Base-by-base conservation (phyloP, 805 yeast species). In the Suhomyces prunicola region DNA sequence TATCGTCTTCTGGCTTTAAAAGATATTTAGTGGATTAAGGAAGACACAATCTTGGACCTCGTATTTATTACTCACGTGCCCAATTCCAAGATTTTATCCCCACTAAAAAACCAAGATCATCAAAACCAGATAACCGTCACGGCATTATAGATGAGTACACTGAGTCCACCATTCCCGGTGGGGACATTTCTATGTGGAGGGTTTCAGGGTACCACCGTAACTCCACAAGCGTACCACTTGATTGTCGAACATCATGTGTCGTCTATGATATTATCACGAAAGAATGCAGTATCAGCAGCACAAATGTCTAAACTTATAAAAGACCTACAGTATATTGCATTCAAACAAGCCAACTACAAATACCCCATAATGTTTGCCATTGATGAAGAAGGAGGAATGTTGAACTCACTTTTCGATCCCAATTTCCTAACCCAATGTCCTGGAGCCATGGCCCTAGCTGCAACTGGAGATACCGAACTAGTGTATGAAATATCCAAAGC, bases 351-450 rank as follows among this genome's bases (percentile, higher is more conserved):
- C 3, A 72, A 77, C 45, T 82, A 82, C 57, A 69, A 76, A 54
- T 70, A 77, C 54, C 88, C 88, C 0, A 61, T 83, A 23, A 65
- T 80, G 61, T 78, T 83, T 57, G 84, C 84, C 22, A 76, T 84
- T 15, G 87, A 84, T 61, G 85, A 81, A 62, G 88, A 83, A 60
- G 83, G 85, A 6, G 87, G 87, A 1, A 80, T 82, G 83, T 72
- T 83, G 65, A 82, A 83, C 64, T 76, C 83, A 29, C 68, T 84
- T 46, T 80, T 78, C 60, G 87, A 84, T 61, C 73, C 77, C 8
- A 73, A 74, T 8, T 69, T 66, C 53, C 63, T 83, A 19, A 77
- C 83, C 8, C 87, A 83, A 62, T 82, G 79, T 59, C 88, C 88
- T 0, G 83, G 87, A 4, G 85, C 85, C 26, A 83, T 84, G 87